phyloP scores from a whole-genome alignment of 2,329 filamentous ascomycete genomes.

The Trematosphaeria pertusa region DNA sequence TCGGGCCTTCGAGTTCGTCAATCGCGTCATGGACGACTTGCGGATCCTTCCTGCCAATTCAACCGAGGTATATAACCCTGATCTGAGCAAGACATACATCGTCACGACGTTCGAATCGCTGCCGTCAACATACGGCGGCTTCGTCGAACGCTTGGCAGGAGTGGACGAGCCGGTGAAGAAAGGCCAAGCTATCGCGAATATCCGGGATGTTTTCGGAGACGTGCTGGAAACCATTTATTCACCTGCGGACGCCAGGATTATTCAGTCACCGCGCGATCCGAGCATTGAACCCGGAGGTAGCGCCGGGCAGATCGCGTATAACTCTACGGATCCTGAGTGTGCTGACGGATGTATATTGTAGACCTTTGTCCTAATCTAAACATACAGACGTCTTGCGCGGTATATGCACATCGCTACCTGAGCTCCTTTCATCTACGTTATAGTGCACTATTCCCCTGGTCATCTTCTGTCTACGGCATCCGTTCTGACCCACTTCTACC shows the following conservation, averaged over 20 bases:
- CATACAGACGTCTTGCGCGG: too few species aligned
- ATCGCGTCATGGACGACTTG: conserved; percentile 36
- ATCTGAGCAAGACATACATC: conserved; percentile 42
- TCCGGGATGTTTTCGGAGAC: conserved; percentile 47
- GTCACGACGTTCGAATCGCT: conserved; percentile 38
- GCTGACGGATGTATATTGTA: conserved; percentile 37
- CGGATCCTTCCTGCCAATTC: conserved; percentile 36
- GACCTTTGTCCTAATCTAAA: not conserved
- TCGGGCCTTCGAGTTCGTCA: conserved; percentile 39
- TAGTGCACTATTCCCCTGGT: too few species aligned
- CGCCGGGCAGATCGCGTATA: conserved; percentile 46
- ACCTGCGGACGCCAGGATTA: conserved; percentile 43
- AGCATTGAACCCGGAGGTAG: conserved; percentile 44
- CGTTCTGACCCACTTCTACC: too few species aligned
- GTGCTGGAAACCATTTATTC: conserved; percentile 43
- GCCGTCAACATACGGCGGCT: conserved; percentile 34
- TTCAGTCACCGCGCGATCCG: conserved; percentile 44
- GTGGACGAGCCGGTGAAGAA: conserved; percentile 45
- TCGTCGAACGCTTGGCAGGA: conserved; percentile 36
- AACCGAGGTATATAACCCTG: conserved; percentile 35
- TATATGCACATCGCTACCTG: too few species aligned
- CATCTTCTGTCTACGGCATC: too few species aligned
- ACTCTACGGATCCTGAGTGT: conserved; percentile 41
- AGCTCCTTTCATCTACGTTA: too few species aligned
- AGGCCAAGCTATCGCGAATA: conserved; percentile 45